phyloP scores from a whole-genome alignment of 345 rosid genomes.

The Ricinus communis region DNA sequence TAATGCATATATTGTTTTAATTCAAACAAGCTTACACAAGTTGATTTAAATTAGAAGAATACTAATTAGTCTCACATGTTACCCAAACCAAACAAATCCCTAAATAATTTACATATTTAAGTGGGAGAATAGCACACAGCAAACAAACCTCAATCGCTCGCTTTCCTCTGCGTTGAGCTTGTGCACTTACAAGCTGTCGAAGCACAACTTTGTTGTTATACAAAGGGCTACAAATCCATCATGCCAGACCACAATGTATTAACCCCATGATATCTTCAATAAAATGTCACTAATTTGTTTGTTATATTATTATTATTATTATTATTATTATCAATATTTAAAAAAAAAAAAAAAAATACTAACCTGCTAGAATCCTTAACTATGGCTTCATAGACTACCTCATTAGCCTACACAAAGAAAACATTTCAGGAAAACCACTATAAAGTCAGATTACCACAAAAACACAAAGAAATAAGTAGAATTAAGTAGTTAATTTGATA shows the following conservation, averaged over 20 bases:
- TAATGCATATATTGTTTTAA: too few species aligned
- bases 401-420: slow-evolving; percentile 64
- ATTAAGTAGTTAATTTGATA: not conserved
- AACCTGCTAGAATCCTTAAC: slow-evolving; percentile 72
- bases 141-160: slow-evolving; percentile 79
- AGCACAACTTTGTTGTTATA: slow-evolving; percentile 80
- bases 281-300: not conserved
- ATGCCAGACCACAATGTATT: slow-evolving; percentile 15
- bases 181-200: slow-evolving; percentile 60
- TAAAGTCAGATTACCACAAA: slow-evolving; percentile 4
- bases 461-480: not conserved
- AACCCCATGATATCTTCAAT: slow-evolving; percentile 13
- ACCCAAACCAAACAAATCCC: too few species aligned
- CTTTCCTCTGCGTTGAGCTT: slow-evolving; percentile 84
- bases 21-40: too few species aligned
- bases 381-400: slow-evolving; percentile 78
- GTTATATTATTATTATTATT: too few species aligned
- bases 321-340: too few species aligned
- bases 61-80: too few species aligned
- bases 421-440: too few species aligned
- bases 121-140: too few species aligned
- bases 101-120: too few species aligned
- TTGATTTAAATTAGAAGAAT: too few species aligned
- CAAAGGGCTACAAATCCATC: slow-evolving; percentile 64
- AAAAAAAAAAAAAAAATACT: slow-evolving; percentile 19